Evolutionary conservation across 1,284 basidiomycete species (phyloP), one percentile per base, ranked within the genome.

Genomic region (Mycena sp.): DNA sequence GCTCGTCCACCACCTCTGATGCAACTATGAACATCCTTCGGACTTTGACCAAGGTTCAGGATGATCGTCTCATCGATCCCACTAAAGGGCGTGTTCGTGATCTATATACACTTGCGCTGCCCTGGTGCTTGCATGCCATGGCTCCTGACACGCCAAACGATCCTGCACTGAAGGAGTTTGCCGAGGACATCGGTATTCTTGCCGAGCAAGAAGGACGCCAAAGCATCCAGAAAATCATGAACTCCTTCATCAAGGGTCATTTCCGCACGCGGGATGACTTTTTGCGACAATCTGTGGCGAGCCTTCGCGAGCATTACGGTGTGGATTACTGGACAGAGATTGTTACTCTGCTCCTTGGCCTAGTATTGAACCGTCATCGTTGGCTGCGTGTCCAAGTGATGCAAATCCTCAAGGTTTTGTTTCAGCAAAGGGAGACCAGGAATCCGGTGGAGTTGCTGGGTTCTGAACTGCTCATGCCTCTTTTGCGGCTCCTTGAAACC

Each of bases 211-310:
- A 94, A 69, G 89, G 88, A 41, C 85, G 89, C 53, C 84, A 87
- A 12, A 93, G 91, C 70, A 91, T 98, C 67, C 83, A 87, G 61
- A 90, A 94, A 32, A 91, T 98, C 69, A 92, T 97, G 86, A 91
- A 85, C 2, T 96, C 94, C 7, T 96, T 97, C 68, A 88, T 93
- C 41, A 94, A 93, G 76, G 83, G 85, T 23, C 91, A 94, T 45
- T 98, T 98, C 83, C 85, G 96, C 44, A 95, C 95, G 2, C 92
- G 92, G 73, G 96, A 98, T 60, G 96, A 98, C 76, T 95, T 98
- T 76, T 85, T 97, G 61, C 89, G 95, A 3, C 95, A 98, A 74
- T 95, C 95, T 0, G 90, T 95, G 19, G 83, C 87, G 3, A 91
- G 92, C 68, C 83, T 98, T 43, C 88, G 94, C 29, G 94, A 96